Evolutionary conservation across 495 filamentous ascomycete species (phyloP).

Genomic region (Trichocladium antarcticum): DNA sequence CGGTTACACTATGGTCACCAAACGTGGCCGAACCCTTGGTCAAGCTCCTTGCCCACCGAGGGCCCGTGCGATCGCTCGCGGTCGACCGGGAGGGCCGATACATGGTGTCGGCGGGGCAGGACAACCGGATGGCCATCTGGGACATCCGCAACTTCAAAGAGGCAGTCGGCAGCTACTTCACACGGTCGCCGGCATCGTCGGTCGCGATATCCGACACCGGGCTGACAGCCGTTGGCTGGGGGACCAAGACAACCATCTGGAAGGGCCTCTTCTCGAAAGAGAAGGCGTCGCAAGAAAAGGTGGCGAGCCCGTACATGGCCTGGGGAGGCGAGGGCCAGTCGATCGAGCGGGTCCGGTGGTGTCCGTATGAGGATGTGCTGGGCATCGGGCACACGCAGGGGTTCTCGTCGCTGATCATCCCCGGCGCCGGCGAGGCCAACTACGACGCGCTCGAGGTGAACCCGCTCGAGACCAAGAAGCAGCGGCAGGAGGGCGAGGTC

Average conservation of each 20-base stretch:
- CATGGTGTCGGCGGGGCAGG: slow-evolving; percentile 90
- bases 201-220: slow-evolving; percentile 80
- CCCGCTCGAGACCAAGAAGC: slow-evolving; percentile 90
- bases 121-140: slow-evolving; percentile 88
- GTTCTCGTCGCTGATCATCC: slow-evolving; percentile 79
- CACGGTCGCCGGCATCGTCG: slow-evolving; percentile 70
- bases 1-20: slow-evolving; percentile 91
- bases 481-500: slow-evolving; percentile 89
- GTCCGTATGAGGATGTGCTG: slow-evolving; percentile 86
- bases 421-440: slow-evolving; percentile 91
- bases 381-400: slow-evolving; percentile 76
- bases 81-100: slow-evolving; percentile 85
- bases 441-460: slow-evolving; percentile 89
- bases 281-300: slow-evolving; percentile 56
- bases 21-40: slow-evolving; percentile 77
- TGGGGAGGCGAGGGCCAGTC: slow-evolving; percentile 80
- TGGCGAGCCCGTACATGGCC: slow-evolving; percentile 81
- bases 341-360: slow-evolving; percentile 78
- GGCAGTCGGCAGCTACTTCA: slow-evolving; percentile 73
- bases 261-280: slow-evolving; percentile 69
- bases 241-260: slow-evolving; percentile 82
- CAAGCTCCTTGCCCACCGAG: slow-evolving; percentile 86
- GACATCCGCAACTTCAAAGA: slow-evolving; percentile 91
- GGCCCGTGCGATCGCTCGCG: slow-evolving; percentile 78
- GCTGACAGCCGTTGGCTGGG: slow-evolving; percentile 83